These are phyloP conservation scores for Debaryomyces subglobosus DNA, from an alignment of 1,139 yeast species.

Conservation along the genomic window DNA sequence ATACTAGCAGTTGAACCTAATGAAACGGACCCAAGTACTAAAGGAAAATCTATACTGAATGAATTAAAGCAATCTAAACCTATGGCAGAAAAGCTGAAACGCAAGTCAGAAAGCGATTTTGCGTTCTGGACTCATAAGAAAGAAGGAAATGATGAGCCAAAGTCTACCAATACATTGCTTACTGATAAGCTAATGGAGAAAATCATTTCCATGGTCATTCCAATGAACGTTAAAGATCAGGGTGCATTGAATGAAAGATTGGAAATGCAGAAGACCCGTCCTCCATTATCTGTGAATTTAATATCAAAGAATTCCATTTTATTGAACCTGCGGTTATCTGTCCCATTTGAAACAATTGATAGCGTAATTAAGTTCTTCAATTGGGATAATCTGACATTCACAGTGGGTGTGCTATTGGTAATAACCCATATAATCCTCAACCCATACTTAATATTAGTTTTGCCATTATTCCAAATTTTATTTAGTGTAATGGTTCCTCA, in stretches of 20 bases:
- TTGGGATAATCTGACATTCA: slow-evolving; percentile 69
- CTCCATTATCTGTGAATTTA: slow-evolving; percentile 66
- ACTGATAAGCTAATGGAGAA: slow-evolving; percentile 75
- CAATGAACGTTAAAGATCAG: slow-evolving; percentile 54
- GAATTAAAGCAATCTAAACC: not conserved
- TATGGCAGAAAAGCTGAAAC: not conserved
- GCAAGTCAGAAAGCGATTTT: not conserved
- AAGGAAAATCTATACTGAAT: not conserved
- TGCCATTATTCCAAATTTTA: slow-evolving; percentile 59
- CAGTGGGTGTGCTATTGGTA: slow-evolving; percentile 59
- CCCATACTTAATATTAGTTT: slow-evolving; percentile 56
- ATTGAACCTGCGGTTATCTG: slow-evolving; percentile 64
- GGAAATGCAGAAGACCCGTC: slow-evolving; percentile 62
- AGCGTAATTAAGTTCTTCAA: slow-evolving; percentile 52
- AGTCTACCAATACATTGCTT: slow-evolving; percentile 34
- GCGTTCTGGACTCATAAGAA: slow-evolving; percentile 3
- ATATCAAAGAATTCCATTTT: slow-evolving; percentile 73
- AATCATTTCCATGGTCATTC: slow-evolving; percentile 69
- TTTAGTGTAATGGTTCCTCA: slow-evolving; percentile 70
- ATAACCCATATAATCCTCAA: slow-evolving; percentile 62
- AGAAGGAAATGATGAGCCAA: slow-evolving; percentile 8
- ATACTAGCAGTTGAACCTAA: slow-evolving; percentile 27
- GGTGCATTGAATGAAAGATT: slow-evolving; percentile 52
- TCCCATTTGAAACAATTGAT: slow-evolving; percentile 64
- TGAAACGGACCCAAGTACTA: not conserved